Base-by-base conservation (phyloP, 768 basidiomycete genomes). In the Auricularia heimuer region DNA sequence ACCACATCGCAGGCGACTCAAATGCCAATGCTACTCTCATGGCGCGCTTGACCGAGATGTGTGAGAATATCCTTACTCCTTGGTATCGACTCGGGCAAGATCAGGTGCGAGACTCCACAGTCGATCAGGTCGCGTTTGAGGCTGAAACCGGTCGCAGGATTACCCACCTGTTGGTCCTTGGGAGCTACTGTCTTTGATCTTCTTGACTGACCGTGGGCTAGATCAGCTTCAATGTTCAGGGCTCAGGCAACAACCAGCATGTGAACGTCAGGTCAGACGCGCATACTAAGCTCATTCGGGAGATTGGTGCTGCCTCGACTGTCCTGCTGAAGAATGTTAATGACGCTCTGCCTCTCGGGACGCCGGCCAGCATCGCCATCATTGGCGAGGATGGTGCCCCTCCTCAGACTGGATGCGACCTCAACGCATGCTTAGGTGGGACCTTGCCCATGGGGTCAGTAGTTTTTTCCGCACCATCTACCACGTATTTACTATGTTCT, bases 311-410 rank as follows among this genome's bases (percentile, higher is more conserved):
- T 0, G 73, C 75, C 0, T 75, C 74, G 3, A 76, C 73, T 3
- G 75, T 78, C 34, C 67, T 78, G 29, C 68, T 78, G 21, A 78
- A 78, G 69, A 78, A 78, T 63, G 67, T 63, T 39, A 72, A 73
- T 39, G 58, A 61, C 0, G 70, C 70, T 12, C 69, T 76, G 0
- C 75, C 75, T 3, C 69, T 77, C 4, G 63, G 58, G 3, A 61
- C 44, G 4, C 62, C 66, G 62, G 39, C 36, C 10, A 64, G 33
- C 39, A 62, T 66, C 18, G 67, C 67, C 4, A 63, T 65, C 21
- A 64, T 68, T 16, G 67, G 67, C 37, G n/a, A 67, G 14, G 67
- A 68, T 47, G 61, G 42, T 21, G 44, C 21, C 16, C 64, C 63
- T 21, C 64, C 65, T 11, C 42, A 65, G 56, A 54, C 35, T 24